These are phyloP conservation scores for Prunus dulcis DNA, from an alignment of 306 rosid species.

Conservation along the genomic window DNA sequence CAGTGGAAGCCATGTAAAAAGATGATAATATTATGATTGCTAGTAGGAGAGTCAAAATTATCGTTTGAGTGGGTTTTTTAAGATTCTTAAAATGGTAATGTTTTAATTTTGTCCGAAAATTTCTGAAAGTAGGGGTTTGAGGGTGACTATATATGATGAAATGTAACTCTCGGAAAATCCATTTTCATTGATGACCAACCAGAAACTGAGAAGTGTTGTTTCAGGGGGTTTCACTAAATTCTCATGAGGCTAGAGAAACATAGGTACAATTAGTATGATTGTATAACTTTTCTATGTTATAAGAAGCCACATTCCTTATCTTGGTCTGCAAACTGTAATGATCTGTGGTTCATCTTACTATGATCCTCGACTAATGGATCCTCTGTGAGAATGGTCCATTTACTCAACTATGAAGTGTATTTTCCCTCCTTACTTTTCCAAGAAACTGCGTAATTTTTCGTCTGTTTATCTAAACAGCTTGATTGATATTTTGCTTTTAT, in stretches of 20 bases:
- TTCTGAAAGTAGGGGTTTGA: background rate
- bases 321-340: no score
- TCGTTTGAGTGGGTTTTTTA: background rate
- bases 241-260: background rate
- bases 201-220: background rate
- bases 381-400: background rate
- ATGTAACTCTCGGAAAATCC: background rate
- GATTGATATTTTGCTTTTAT: background rate
- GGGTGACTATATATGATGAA: background rate
- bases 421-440: no score
- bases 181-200: background rate
- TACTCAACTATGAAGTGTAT: no score
- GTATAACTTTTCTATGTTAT: background rate
- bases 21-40: background rate
- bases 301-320: background rate
- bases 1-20: no score
- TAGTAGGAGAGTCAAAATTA: background rate
- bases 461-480: background rate
- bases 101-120: background rate
- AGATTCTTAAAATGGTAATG: background rate
- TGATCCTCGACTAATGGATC: background rate
- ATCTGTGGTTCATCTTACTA: no score
- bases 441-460: background rate
- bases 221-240: background rate
- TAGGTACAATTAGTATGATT: background rate